Conservation (phyloP, 1,139 yeast species). For the Nadsonia commutata region DNA sequence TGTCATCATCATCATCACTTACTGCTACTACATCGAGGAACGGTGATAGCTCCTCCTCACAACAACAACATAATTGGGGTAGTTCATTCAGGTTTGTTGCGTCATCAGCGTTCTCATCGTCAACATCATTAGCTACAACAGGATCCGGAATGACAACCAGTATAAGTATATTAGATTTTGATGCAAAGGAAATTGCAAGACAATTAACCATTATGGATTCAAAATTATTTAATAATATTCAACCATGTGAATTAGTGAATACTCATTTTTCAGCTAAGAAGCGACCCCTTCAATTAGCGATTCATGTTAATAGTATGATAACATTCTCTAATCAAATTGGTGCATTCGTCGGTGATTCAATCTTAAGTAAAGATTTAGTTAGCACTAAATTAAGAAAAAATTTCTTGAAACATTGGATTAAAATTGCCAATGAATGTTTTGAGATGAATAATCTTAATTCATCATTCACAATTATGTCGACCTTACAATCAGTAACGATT, state of each 20-base stretch:
- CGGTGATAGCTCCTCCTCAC: too few relatives aligned
- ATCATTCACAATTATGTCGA: slow-evolving; percentile 73
- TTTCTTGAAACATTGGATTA: slow-evolving; percentile 66
- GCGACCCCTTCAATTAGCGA: slow-evolving; percentile 44
- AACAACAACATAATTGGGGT: background rate
- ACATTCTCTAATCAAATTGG: slow-evolving; percentile 66
- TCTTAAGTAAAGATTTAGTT: slow-evolving; percentile 26
- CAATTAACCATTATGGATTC: slow-evolving; percentile 76
- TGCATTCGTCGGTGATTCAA: slow-evolving; percentile 69
- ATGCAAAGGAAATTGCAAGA: slow-evolving; percentile 70
- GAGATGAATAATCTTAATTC: slow-evolving; percentile 75
- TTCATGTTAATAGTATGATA: slow-evolving; percentile 58
- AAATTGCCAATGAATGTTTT: slow-evolving; percentile 67
- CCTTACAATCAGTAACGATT: slow-evolving; percentile 69
- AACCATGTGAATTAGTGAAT: slow-evolving; percentile 59
- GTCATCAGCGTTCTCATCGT: slow-evolving; percentile 4
- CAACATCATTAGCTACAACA: slow-evolving; percentile 4
- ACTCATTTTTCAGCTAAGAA: slow-evolving; percentile 57
- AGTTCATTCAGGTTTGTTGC: background rate
- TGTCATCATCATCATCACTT: too few relatives aligned
- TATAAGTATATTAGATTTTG: slow-evolving; percentile 41
- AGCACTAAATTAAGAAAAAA: slow-evolving; percentile 38
- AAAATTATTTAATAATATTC: slow-evolving; percentile 48
- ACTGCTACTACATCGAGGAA: too few relatives aligned
- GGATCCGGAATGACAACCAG: background rate